Evolutionary conservation across 129 eudicot genomes (phyloP).

Genomic region (Centrapalus pauciflorus): DNA sequence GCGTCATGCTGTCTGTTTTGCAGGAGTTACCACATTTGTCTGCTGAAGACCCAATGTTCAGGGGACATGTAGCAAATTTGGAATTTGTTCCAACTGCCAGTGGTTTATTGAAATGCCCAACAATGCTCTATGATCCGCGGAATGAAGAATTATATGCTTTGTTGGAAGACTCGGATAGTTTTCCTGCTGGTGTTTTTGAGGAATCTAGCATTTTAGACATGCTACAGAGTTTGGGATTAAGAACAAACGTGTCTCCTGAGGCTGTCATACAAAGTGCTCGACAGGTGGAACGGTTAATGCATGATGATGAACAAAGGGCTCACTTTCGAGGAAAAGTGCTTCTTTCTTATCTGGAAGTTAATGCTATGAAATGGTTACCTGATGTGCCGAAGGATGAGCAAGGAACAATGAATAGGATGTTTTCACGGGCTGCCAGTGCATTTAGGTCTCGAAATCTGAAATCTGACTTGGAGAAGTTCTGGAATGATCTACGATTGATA

Average conservation of each 20-base stretch:
- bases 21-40: conserved; percentile 87
- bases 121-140: conserved; percentile 82
- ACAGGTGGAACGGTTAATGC: conserved; percentile 69
- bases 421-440: conserved; percentile 79
- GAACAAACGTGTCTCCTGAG: conserved; percentile 72
- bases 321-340: conserved; percentile 81
- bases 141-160: conserved; percentile 84
- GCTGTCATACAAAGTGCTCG: conserved; percentile 81
- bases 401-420: conserved; percentile 63
- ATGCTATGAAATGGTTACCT: conserved; percentile 79
- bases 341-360: conserved; percentile 89
- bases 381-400: conserved; percentile 43
- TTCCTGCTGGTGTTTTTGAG: conserved; percentile 71
- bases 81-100: conserved; percentile 76
- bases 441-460: conserved; percentile 61
- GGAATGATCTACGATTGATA: conserved; percentile 83
- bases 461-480: conserved; percentile 82
- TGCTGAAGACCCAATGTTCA: conserved; percentile 65
- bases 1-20: conserved; percentile 67
- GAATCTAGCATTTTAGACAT: conserved; percentile 66
- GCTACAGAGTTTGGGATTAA: conserved; percentile 89
- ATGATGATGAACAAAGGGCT: conserved; percentile 57
- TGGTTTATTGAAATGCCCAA: conserved; percentile 62
- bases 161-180: conserved; percentile 80
- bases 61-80: conserved; percentile 52